A percentile compares a stretch with the other conserved stretches of the same genome.
Evolutionary conservation across 2,329 filamentous ascomycete species (phyloP).

Genomic region (Stromatinia cepivora): DNA sequence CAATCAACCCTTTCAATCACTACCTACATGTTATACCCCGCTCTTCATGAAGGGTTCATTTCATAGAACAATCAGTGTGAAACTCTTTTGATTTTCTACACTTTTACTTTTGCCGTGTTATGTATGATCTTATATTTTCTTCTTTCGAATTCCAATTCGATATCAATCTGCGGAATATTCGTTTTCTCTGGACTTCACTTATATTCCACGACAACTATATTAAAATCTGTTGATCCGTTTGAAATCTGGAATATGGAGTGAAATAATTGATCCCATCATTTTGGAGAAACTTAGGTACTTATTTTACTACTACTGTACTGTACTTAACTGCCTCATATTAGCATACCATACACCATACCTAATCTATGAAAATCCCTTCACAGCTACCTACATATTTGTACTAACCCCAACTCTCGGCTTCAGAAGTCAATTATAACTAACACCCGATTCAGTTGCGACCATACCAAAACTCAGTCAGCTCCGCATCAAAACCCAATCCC

Average conservation of each 20-base stretch:
- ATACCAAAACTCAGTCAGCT: constrained; percentile 13
- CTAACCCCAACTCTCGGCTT: background rate
- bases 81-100: background rate
- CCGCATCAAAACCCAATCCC: constrained; percentile 2
- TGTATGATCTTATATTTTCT: background rate
- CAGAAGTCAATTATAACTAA: background rate
- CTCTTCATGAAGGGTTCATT: background rate
- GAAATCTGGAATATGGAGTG: background rate
- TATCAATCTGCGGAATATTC: background rate
- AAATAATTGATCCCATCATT: background rate
- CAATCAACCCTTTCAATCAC: background rate
- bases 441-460: constrained; percentile 13
- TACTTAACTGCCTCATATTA: background rate
- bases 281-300: no score
- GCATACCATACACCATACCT: background rate
- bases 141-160: background rate
- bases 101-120: background rate
- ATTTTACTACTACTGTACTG: no score
- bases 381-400: constrained; percentile 5
- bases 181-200: background rate
- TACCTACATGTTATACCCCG: background rate
- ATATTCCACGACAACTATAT: background rate
- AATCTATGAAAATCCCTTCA: background rate
- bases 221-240: background rate
- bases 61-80: background rate